These are phyloP conservation scores for Sicyos edulis DNA, from an alignment of 306 rosid species.

Conservation along the genomic window DNA sequence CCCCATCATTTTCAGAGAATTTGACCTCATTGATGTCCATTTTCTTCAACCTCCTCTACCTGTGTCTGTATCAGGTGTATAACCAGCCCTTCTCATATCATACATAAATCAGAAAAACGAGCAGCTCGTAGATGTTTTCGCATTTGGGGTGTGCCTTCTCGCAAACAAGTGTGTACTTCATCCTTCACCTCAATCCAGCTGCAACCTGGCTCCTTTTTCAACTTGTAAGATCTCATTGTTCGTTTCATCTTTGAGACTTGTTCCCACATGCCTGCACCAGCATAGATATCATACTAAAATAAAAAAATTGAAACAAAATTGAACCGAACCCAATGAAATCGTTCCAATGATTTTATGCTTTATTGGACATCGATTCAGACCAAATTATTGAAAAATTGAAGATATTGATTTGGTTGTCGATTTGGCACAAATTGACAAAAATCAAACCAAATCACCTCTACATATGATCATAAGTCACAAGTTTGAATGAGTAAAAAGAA, in stretches of 20 bases:
- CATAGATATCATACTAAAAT: no score
- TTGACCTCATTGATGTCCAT: slow-evolving; percentile 18
- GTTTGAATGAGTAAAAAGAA: no score
- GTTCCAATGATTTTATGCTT: no score
- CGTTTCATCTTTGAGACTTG: slow-evolving; percentile 61
- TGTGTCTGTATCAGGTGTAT: slow-evolving; percentile 34
- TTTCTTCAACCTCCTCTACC: slow-evolving; percentile 39
- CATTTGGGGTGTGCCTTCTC: slow-evolving; percentile 85
- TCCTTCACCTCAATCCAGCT: slow-evolving; percentile 92
- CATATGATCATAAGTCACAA: no score
- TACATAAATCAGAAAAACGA: slow-evolving; percentile 44
- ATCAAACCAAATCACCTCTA: no score
- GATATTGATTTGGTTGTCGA: no score
- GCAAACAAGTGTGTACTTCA: slow-evolving; percentile 62
- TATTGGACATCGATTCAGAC: no score
- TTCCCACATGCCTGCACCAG: slow-evolving; percentile 66
- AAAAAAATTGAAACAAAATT: no score
- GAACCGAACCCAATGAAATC: no score
- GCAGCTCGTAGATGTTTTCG: slow-evolving; percentile 52
- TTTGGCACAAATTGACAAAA: no score
- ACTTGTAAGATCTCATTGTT: slow-evolving; percentile 48
- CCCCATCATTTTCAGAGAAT: not conserved
- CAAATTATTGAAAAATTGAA: no score
- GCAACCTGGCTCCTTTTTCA: slow-evolving; percentile 88
- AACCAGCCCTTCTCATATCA: slow-evolving; percentile 62